These are phyloP conservation scores for Chaetomiaceae sp. DNA, from an alignment of 2,329 filamentous ascomycete species.

Conservation along the genomic window DNA sequence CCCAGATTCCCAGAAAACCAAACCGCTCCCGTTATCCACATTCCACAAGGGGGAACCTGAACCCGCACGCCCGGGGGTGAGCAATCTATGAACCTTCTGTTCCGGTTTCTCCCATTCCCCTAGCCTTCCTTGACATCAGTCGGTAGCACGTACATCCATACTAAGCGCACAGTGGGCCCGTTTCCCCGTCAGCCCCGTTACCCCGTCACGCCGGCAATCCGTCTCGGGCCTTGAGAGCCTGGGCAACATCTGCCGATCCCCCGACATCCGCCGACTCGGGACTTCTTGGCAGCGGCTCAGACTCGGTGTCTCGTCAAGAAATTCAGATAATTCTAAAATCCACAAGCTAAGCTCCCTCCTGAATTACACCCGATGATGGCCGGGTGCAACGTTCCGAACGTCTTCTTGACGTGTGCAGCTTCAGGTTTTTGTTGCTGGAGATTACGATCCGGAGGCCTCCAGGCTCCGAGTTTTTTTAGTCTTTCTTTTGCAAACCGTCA, in stretches of 20 bases:
- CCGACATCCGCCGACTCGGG: slow-evolving; percentile 28
- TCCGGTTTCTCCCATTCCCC: slow-evolving; percentile 22
- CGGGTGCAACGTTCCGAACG: slow-evolving; percentile 8
- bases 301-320: too few relatives aligned
- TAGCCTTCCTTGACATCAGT: slow-evolving; percentile 11
- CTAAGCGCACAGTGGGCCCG: too few relatives aligned
- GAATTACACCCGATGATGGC: slow-evolving; percentile 16
- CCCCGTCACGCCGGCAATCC: slow-evolving; percentile 20
- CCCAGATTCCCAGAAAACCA: not conserved
- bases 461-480: too few relatives aligned
- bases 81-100: not conserved
- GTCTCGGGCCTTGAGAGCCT: slow-evolving; percentile 12
- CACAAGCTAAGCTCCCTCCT: too few relatives aligned
- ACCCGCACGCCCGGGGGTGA: not conserved
- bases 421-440: too few relatives aligned
- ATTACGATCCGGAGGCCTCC: slow-evolving; percentile 4
- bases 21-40: too few relatives aligned
- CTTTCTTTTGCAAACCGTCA: too few relatives aligned
- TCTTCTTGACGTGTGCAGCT: too few relatives aligned
- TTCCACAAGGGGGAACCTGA: too few relatives aligned
- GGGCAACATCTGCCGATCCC: slow-evolving; percentile 24
- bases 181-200: slow-evolving; percentile 8
- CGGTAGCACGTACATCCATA: not conserved
- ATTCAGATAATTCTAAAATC: too few relatives aligned
- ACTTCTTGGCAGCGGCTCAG: slow-evolving; percentile 16